Conservation (phyloP, 2,329 filamentous ascomycete genomes). For the Cladosporium phlei region DNA sequence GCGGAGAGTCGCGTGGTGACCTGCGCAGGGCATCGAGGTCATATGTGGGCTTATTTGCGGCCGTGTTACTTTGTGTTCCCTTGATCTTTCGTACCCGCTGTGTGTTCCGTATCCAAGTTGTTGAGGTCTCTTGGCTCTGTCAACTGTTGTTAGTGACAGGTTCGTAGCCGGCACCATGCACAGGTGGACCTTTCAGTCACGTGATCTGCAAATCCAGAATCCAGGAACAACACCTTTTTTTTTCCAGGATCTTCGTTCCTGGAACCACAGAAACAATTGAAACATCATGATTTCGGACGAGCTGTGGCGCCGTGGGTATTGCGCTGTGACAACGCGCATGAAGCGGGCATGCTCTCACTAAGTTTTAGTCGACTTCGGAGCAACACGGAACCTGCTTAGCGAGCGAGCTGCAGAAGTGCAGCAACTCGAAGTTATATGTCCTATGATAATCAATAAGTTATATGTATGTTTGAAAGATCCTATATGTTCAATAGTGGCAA, state of each 20-base stretch:
- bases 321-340: background rate
- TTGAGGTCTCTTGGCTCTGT: slow-evolving; percentile 12
- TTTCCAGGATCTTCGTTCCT: no score
- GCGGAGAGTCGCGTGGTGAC: background rate
- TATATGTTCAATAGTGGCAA: no score
- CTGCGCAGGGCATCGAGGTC: no score
- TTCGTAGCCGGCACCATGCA: slow-evolving; percentile 14
- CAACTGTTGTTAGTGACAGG: slow-evolving; percentile 11
- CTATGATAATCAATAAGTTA: background rate
- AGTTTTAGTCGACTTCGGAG: background rate
- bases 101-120: background rate
- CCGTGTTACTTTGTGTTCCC: background rate
- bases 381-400: background rate
- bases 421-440: background rate
- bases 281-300: no score
- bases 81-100: slow-evolving; percentile 7
- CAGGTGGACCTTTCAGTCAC: slow-evolving; percentile 13
- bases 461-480: background rate
- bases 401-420: background rate
- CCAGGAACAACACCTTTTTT: no score
- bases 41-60: background rate
- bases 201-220: no score
- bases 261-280: no score
- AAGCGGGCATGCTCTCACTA: background rate
- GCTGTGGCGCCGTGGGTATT: background rate